Evolutionary conservation across 2,329 filamentous ascomycete species (phyloP), one percentile per base, ranked within the genome.

Genomic region (Talaromyces sp.): DNA sequence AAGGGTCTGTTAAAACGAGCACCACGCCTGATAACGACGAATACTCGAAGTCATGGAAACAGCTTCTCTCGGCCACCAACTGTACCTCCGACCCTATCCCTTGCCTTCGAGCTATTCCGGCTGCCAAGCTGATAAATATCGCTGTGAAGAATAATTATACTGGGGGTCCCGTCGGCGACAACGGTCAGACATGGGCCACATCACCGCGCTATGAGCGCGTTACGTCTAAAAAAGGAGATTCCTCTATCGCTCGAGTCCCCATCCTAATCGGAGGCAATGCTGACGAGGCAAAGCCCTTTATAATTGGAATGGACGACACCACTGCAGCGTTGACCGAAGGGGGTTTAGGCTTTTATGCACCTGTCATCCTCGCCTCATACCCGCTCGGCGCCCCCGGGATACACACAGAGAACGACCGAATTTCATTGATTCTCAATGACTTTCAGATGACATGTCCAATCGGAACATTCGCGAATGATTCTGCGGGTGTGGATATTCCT

Each of bases 121-220:
- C 64, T 3, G 13, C 36, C 9, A 49, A 53, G 4, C 41, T 66
- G 20, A 61, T 62, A 35, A 40, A 47, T 13, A 54, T 63, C 10
- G 56, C 54, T n/a, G 56, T 59, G 35, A 54, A 55, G 14, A 30
- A 49, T 17, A 48, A 49, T 13, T 46, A 65, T 5, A 9, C 40
- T 6, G 65, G 62, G 37, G 47, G 47, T 6, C 54, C 61, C 11
- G 32, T 35, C 7, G 49, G 52, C 7, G 42, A 46, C 16, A 27
- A 35, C 53, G 39, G 61, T 57, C 82, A 79, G 27, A 82, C 66
- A 16, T 66, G 63, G 59, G 72, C 72, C 13, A 71, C 74, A 60
- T 61, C 17, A 49, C 55, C 55, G 52, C 65, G 24, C 44, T 55
- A 36, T 57, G 63, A 36, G 53, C 62, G 16, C 13, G 32, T 43